A percentile compares a stretch with the other conserved stretches of the same genome.
phyloP scores from a whole-genome alignment of 306 rosid species.

The Gillenia trifoliata region DNA sequence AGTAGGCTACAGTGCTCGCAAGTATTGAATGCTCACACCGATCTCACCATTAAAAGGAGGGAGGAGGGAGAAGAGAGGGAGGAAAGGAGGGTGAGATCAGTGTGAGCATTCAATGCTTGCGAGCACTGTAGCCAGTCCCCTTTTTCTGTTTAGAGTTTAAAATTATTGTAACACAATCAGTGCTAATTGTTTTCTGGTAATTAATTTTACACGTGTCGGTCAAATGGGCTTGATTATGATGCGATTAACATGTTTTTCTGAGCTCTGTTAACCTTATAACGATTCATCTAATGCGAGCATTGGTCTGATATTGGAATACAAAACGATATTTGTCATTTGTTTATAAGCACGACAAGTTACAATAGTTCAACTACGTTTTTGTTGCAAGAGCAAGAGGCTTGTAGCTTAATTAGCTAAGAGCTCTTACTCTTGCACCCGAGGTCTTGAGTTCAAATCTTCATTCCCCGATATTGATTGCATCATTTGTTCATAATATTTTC shows the following conservation, averaged over 20 bases:
- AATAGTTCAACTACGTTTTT: background rate
- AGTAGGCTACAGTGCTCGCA: too few relatives aligned
- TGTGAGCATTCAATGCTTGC: too few relatives aligned
- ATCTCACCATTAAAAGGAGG: too few relatives aligned
- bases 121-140: too few relatives aligned
- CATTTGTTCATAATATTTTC: background rate
- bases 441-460: background rate
- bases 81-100: too few relatives aligned
- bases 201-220: background rate
- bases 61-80: too few relatives aligned
- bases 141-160: background rate
- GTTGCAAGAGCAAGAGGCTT: background rate
- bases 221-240: conserved; percentile 8
- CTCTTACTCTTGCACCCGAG: background rate
- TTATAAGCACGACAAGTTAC: background rate
- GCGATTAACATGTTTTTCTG: background rate
- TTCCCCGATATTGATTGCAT: background rate
- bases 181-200: background rate
- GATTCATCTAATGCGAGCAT: background rate
- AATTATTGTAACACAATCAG: background rate
- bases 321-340: background rate
- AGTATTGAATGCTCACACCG: too few relatives aligned
- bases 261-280: background rate
- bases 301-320: background rate
- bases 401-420: background rate